Percentiles rank a stretch among this genome's conserved stretches.
Evolutionary conservation across 2,329 filamentous ascomycete genomes (phyloP).

Genomic region (Cercospora brassicicola): DNA sequence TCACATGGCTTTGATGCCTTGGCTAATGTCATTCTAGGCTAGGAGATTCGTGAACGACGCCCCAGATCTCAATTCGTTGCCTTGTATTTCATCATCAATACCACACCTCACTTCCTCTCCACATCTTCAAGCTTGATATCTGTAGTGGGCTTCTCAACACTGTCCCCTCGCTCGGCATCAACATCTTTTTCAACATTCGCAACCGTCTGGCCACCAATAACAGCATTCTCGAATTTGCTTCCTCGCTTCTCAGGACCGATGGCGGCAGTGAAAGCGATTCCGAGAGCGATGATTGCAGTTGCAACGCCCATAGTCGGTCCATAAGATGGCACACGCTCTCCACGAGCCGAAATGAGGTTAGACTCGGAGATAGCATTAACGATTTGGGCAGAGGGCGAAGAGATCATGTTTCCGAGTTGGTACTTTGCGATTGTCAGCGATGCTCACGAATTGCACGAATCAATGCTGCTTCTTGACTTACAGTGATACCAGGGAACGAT

Average conservation of each 20-base stretch:
- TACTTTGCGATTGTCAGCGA: conserved; percentile 48
- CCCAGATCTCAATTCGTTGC: not conserved
- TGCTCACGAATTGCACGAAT: conserved; percentile 41
- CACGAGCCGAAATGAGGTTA: conserved; percentile 57
- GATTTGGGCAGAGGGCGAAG: conserved; percentile 71
- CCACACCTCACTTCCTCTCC: conserved; percentile 9
- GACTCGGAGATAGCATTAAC: conserved; percentile 72
- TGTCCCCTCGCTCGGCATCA: conserved; percentile 22
- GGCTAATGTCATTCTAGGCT: not conserved
- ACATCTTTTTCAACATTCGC: conserved; percentile 18
- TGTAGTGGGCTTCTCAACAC: conserved; percentile 9
- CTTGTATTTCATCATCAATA: not conserved
- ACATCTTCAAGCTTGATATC: conserved; percentile 20
- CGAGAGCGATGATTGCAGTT: conserved; percentile 71
- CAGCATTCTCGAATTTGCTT: conserved; percentile 65
- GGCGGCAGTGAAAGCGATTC: conserved; percentile 67
- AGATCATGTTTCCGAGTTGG: conserved; percentile 74
- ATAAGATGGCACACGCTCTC: conserved; percentile 65
- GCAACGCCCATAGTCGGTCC: conserved; percentile 74
- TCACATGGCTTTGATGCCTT: not conserved
- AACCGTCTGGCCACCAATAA: conserved; percentile 28
- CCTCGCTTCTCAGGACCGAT: conserved; percentile 75
- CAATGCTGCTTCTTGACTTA: conserved; percentile 2
- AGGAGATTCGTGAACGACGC: not conserved
- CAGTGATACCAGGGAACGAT: conserved; percentile 60